Evolutionary conservation across 768 basidiomycete genomes (phyloP), one percentile per base, ranked within the genome.

Genomic region (Clathrus columnatus): DNA sequence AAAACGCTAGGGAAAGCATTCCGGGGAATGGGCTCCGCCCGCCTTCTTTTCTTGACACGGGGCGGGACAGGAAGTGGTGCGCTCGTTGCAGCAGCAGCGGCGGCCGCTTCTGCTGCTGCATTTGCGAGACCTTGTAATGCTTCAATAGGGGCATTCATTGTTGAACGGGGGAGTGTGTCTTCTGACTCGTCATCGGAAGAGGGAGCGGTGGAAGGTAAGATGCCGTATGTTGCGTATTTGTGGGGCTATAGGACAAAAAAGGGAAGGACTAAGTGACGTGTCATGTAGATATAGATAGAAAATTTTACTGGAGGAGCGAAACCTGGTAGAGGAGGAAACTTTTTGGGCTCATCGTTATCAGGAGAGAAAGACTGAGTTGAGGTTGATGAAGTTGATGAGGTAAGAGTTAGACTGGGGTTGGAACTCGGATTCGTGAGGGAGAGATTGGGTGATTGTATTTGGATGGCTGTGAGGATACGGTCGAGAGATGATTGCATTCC

Each of bases 111-210:
- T 24, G 91, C 93, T 5, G 94, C 94, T 1, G 93, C 94, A 66
- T 96, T 93, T 26, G 94, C 94, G 50, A 96, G 75, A 2, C 91
- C 91, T 66, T 96, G 91, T 30, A 97, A 73, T 11, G 94, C 94
- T 65, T 96, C 91, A 54, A 95, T 94, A 1, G 94, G 94, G 0
- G 93, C 91, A 59, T 88, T 91, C 59, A 96, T 73, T 28, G 87
- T 81, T 36, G 86, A 79, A 29, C 91, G 79, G 16, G 91, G 88
- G 11, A 94, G 73, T 0, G 91, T 86, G 50, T 93, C 91, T 64
- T 94, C 91, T 0, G 88, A 90, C 68, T 93, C 91, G 65, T 92
- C 92, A 58, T 93, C 91, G 43, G 89, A 91, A 0, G 90, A 91
- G 6, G 87, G 81, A 11, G 87, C 78, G 4, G 89, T 83, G 68